phyloP scores from a whole-genome alignment of 1,139 yeast species.

The Scheffersomyces titani region DNA sequence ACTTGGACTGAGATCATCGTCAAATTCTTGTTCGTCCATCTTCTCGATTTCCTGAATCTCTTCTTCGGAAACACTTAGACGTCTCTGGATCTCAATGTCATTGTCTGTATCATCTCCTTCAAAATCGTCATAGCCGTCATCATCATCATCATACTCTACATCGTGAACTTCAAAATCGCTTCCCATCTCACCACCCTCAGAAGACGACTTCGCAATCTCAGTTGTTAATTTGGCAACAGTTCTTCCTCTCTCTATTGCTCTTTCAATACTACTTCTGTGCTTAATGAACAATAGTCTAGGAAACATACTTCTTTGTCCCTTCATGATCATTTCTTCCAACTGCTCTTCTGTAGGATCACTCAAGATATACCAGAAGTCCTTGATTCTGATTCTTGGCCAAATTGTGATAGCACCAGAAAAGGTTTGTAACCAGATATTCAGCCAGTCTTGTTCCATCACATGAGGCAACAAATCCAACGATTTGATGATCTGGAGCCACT shows the following conservation, averaged over 20 bases:
- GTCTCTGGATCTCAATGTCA: background rate
- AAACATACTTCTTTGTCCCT: constrained; percentile 67
- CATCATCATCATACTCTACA: constrained; percentile 17
- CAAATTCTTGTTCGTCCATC: background rate
- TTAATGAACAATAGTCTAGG: constrained; percentile 67
- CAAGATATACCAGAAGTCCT: constrained; percentile 64
- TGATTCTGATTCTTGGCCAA: constrained; percentile 66
- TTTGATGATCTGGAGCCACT: constrained; percentile 71
- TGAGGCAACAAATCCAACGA: constrained; percentile 69
- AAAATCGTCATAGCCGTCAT: constrained; percentile 13
- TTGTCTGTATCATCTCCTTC: background rate
- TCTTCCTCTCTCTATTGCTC: constrained; percentile 59
- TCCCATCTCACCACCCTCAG: constrained; percentile 5
- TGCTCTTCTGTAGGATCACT: constrained; percentile 67
- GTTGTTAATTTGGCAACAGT: constrained; percentile 20
- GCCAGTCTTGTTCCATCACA: constrained; percentile 77
- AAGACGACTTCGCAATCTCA: constrained; percentile 7
- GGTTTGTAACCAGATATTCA: constrained; percentile 70
- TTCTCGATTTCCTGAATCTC: background rate
- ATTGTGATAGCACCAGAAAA: constrained; percentile 77
- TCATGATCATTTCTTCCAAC: constrained; percentile 54
- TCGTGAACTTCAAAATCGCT: constrained; percentile 10
- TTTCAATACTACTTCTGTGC: constrained; percentile 63
- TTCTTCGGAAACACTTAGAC: background rate
- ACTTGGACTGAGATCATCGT: background rate